phyloP scores from a whole-genome alignment of 1,284 basidiomycete genomes.

The Puccinia hordei region DNA sequence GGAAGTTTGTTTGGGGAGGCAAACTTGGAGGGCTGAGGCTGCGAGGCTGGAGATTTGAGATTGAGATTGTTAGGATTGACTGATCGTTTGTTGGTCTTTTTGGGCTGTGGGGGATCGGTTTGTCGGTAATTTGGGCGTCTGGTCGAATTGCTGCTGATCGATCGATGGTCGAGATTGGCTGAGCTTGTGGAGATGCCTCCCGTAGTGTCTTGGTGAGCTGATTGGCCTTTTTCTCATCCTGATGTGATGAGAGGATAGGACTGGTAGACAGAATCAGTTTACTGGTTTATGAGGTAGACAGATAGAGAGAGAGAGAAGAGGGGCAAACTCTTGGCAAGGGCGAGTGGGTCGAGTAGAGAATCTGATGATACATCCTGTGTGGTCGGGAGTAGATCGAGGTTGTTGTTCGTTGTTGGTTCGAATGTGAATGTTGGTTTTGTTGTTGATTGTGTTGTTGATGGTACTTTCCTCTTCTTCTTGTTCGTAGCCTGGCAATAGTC shows the following conservation, averaged over 20 bases:
- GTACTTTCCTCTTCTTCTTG: constrained; percentile 10
- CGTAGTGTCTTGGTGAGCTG: constrained; percentile 37
- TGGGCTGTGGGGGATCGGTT: not conserved
- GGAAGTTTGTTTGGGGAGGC: constrained; percentile 1
- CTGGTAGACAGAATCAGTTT: not conserved
- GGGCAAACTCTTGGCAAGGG: too few species aligned
- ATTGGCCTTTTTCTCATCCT: constrained; percentile 39
- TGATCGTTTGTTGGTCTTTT: not conserved
- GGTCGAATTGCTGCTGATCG: not conserved
- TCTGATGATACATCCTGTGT: too few species aligned
- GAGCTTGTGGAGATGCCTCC: constrained; percentile 34
- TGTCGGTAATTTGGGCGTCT: not conserved
- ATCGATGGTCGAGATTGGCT: not conserved
- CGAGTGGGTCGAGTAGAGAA: too few species aligned
- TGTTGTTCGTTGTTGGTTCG: too few species aligned
- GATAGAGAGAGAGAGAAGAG: too few species aligned
- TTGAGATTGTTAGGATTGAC: not conserved
- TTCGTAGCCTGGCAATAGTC: too few species aligned
- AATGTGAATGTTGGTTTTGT: not conserved
- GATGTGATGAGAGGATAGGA: constrained; percentile 35
- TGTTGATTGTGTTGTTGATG: not conserved
- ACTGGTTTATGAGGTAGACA: not conserved
- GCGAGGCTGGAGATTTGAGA: not conserved
- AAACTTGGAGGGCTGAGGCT: not conserved
- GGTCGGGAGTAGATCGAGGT: too few species aligned